phyloP scores from a whole-genome alignment of 352 stramenopile species.

The Pseudoperonospora humuli region DNA sequence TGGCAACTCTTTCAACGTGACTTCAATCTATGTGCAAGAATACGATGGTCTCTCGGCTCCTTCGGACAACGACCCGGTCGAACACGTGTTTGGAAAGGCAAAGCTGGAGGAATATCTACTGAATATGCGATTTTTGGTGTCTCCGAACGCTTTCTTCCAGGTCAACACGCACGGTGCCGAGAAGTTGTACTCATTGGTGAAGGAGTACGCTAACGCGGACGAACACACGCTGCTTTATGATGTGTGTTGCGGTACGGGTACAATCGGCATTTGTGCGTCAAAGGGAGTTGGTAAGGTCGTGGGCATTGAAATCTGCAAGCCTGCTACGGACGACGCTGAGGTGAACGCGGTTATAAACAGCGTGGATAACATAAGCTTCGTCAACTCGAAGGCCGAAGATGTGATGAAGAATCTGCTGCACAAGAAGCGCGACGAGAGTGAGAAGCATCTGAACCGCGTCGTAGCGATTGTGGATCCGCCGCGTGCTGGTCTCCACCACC shows the following conservation, averaged over 20 bases:
- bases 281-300: conserved; percentile 70
- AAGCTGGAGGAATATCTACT: conserved; percentile 82
- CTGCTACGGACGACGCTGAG: conserved; percentile 85
- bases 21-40: conserved; percentile 90
- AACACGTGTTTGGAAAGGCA: conserved; percentile 56
- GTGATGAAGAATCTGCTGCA: conserved; percentile 81
- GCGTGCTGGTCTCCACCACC: conserved; percentile 90
- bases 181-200: conserved; percentile 93
- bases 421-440: conserved; percentile 46
- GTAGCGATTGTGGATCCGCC: conserved; percentile 97
- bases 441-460: conserved; percentile 61
- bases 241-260: conserved; percentile 98
- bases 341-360: conserved; percentile 82
- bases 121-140: conserved; percentile 87
- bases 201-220: conserved; percentile 70
- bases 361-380: conserved; percentile 84
- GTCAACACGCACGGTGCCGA: conserved; percentile 95
- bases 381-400: conserved; percentile 89
- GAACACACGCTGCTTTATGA: conserved; percentile 91
- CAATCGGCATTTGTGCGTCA: conserved; percentile 94
- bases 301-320: conserved; percentile 85
- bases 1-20: conserved; percentile 45
- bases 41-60: conserved; percentile 87
- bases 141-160: conserved; percentile 91
- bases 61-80: conserved; percentile 83